Conservation (phyloP, 2,329 filamentous ascomycete species). For the Colletotrichum tamarilloi region DNA sequence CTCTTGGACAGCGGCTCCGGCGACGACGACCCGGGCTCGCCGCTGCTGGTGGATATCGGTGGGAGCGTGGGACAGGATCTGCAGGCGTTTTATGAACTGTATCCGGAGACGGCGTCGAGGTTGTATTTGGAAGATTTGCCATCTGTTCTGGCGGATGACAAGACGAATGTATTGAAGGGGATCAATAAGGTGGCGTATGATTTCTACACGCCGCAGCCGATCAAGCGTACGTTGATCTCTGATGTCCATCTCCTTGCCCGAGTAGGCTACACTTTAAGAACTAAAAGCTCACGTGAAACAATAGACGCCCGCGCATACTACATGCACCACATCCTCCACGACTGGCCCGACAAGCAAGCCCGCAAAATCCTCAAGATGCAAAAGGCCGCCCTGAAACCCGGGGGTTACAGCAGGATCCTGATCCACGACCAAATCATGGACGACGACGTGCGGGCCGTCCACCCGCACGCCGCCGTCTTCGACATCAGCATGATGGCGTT, state of each 20-base stretch:
- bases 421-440: slow-evolving; percentile 51
- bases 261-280: too few relatives aligned
- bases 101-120: slow-evolving; percentile 7
- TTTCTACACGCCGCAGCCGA: slow-evolving; percentile 52
- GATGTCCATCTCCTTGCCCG: too few relatives aligned
- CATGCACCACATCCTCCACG: slow-evolving; percentile 66
- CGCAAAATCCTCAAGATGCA: slow-evolving; percentile 53
- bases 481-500: slow-evolving; percentile 17
- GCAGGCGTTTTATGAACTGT: neutral
- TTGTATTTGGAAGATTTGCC: slow-evolving; percentile 23
- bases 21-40: neutral
- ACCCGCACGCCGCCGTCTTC: slow-evolving; percentile 10
- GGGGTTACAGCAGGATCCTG: slow-evolving; percentile 50
- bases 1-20: neutral
- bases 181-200: slow-evolving; percentile 42
- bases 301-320: slow-evolving; percentile 57
- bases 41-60: slow-evolving; percentile 21
- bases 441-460: slow-evolving; percentile 40
- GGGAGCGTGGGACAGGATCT: slow-evolving; percentile 15
- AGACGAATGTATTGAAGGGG: neutral
- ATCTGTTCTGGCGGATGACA: slow-evolving; percentile 7
- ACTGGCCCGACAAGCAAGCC: slow-evolving; percentile 61
- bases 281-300: too few relatives aligned
- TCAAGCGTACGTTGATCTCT: slow-evolving; percentile 33
- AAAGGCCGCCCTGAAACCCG: slow-evolving; percentile 54